These are phyloP conservation scores for Arabidopsis hybrid DNA, from an alignment of 441 rosid genomes.

Conservation along the genomic window DNA sequence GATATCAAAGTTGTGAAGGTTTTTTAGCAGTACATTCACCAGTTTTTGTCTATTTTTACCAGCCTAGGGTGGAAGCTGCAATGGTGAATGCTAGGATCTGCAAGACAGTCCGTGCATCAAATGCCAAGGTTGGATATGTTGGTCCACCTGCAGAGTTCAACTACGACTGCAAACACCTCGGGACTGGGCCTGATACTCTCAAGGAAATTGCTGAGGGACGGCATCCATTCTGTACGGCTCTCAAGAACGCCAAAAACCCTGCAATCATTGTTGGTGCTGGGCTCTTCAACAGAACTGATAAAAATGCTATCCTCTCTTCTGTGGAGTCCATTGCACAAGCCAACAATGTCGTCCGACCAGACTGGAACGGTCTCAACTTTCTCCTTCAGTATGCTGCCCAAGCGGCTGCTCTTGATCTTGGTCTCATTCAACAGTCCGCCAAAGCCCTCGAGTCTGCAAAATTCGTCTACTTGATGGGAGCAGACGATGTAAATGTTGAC, in stretches of 20 bases:
- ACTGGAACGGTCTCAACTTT: conserved; percentile 91
- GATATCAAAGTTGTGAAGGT: neutral
- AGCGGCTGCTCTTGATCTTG: conserved; percentile 97
- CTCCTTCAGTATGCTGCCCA: conserved; percentile 91
- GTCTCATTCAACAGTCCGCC: conserved; percentile 77
- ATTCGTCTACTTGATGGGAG: conserved; percentile 92
- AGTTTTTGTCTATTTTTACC: conserved; percentile 43
- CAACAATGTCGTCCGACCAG: conserved; percentile 72
- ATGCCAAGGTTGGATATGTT: conserved; percentile 88
- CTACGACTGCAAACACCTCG: conserved; percentile 84
- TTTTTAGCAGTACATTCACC: conserved; percentile 22
- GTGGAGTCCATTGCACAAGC: conserved; percentile 73
- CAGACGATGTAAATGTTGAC: conserved; percentile 82
- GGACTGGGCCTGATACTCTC: conserved; percentile 84
- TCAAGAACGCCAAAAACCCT: conserved; percentile 82
- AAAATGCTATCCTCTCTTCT: conserved; percentile 71
- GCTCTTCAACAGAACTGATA: conserved; percentile 80
- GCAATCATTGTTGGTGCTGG: conserved; percentile 90
- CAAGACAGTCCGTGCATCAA: conserved; percentile 79
- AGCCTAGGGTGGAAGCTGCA: conserved; percentile 97
- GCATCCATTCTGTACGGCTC: conserved; percentile 70
- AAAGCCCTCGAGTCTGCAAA: conserved; percentile 75
- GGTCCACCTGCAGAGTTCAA: conserved; percentile 83
- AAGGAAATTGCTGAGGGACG: conserved; percentile 76
- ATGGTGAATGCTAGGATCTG: conserved; percentile 93